phyloP scores from a whole-genome alignment of 768 basidiomycete genomes.

The Agaricus sinodeliciosus region DNA sequence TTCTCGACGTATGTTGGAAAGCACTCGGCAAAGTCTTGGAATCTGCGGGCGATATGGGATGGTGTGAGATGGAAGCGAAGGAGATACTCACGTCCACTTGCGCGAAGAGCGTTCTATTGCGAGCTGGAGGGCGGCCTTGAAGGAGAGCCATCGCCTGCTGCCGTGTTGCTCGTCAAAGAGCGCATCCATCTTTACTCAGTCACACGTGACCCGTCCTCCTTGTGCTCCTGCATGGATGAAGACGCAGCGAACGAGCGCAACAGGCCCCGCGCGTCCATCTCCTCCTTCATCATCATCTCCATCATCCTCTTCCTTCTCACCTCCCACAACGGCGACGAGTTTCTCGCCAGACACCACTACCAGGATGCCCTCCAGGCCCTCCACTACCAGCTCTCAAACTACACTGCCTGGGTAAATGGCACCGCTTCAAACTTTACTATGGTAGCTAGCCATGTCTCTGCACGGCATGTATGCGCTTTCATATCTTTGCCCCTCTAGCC shows the following conservation, averaged over 20 bases:
- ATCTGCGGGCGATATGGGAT: constrained; percentile 23
- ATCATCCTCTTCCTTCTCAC: constrained; percentile 77
- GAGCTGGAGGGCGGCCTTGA: constrained; percentile 48
- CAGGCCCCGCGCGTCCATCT: constrained; percentile 50
- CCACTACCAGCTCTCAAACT: constrained; percentile 61
- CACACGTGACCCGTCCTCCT: no score
- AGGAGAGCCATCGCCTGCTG: constrained; percentile 50
- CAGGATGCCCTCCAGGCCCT: constrained; percentile 56
- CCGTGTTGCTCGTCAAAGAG: constrained; percentile 32
- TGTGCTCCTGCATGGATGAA: constrained; percentile 25
- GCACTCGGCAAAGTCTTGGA: constrained; percentile 57
- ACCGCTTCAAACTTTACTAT: constrained; percentile 58
- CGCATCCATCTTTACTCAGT: constrained; percentile 19
- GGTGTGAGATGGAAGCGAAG: background rate
- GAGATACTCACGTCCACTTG: constrained; percentile 50
- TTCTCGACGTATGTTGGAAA: constrained; percentile 62
- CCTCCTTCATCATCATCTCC: constrained; percentile 67
- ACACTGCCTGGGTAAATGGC: constrained; percentile 69
- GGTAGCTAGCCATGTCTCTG: constrained; percentile 30
- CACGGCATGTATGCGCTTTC: background rate
- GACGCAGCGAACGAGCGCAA: constrained; percentile 26
- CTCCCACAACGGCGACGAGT: constrained; percentile 66
- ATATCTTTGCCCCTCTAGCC: constrained; percentile 35
- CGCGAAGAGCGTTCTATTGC: constrained; percentile 49
- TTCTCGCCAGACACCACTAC: constrained; percentile 55